Evolutionary conservation across 2,329 filamentous ascomycete species (phyloP), one percentile per base, ranked within the genome.

Genomic region (Graphium sp.): DNA sequence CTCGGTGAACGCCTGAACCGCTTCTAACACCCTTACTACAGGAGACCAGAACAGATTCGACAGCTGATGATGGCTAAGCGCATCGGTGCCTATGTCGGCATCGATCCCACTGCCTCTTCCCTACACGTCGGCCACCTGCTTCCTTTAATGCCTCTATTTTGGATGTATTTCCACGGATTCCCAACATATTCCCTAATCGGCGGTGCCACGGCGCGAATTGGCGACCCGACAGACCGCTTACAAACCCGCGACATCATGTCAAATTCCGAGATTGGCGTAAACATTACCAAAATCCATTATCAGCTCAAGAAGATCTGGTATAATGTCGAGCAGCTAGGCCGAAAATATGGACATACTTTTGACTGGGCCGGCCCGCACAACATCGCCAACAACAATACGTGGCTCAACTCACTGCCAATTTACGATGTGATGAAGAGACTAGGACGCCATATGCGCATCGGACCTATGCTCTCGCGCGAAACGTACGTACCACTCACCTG

Each of bases 391-490:
- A 98, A 98, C 50, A 77, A 72, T 37, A 60, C 62, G 28, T 98
- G 89, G 89, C 71, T 85, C 56, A 69, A 77, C 38, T 69, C 66
- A 22, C 53, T 81, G 24, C 62, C 72, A 2, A 59, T 92, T 24
- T 58, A 82, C 27, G 79, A 93, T 25, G 67, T 94, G 29, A 57
- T 91, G 39, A 67, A 69, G 44, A 64, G 74, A 32, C 56, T 94
- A 18, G 89, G 84, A 3, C 66, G 63, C 18, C 65, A 73, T 25
- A 71, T 83, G 46, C 66, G 87, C 33, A 55, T 98, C 28, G 84
- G 87, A 2, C 67, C 84, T 4, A 84, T 98, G 81, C 62, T 98
- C 34, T 72, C 74, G 29, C 74, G 83, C 42, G 87, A 95, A 36
- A 89, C 80, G 76, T 83, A 50, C 61, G 79, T 69, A 26, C 14